Conservation (phyloP, 148 eudicot genomes). For the Rhododendron kiyosumense region DNA sequence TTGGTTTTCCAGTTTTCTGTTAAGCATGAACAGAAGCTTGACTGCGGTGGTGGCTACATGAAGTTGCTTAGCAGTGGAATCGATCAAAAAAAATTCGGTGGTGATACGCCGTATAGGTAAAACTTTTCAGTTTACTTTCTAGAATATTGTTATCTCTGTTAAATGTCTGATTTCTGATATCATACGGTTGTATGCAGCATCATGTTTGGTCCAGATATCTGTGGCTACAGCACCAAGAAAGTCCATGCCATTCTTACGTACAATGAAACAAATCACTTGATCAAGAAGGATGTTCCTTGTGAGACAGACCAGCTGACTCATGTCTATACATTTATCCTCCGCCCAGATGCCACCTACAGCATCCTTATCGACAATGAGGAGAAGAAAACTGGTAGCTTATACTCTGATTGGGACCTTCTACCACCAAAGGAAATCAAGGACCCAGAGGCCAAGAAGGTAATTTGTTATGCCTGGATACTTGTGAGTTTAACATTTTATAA, state of each 20-base stretch:
- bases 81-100: slow-evolving; percentile 92
- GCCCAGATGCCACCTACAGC: slow-evolving; percentile 93
- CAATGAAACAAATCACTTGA: slow-evolving; percentile 73
- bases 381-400: slow-evolving; percentile 84
- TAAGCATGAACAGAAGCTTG: slow-evolving; percentile 98
- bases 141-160: neutral
- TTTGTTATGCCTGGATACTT: neutral
- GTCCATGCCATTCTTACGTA: slow-evolving; percentile 85
- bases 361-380: slow-evolving; percentile 84
- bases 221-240: slow-evolving; percentile 91
- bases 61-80: slow-evolving; percentile 80
- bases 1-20: slow-evolving; percentile 92
- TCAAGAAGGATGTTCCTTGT: slow-evolving; percentile 95
- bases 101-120: slow-evolving; percentile 90
- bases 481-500: neutral
- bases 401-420: slow-evolving; percentile 78
- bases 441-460: slow-evolving; percentile 88
- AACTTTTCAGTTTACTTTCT: neutral
- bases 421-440: slow-evolving; percentile 90
- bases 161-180: slow-evolving; percentile 8
- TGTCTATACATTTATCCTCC: slow-evolving; percentile 86
- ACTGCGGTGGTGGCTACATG: slow-evolving; percentile 99
- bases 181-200: slow-evolving; percentile 47
- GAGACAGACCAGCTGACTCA: slow-evolving; percentile 94
- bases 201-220: slow-evolving; percentile 98